Evolutionary conservation across 768 basidiomycete species (phyloP), one percentile per base, ranked within the genome.

Genomic region (Lactarius quietus): DNA sequence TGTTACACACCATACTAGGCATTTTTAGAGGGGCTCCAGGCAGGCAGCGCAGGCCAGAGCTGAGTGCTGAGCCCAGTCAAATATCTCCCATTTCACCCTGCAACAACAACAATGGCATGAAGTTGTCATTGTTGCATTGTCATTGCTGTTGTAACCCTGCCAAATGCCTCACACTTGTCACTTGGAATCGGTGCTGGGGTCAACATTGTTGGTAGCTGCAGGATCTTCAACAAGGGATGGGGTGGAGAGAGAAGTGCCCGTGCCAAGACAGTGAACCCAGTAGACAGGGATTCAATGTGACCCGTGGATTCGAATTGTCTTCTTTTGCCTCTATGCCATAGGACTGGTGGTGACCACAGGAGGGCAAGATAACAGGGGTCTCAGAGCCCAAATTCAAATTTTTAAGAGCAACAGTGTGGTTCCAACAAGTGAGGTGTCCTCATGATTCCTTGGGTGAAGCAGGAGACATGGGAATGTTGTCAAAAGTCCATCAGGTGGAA

Each of bases 231-330:
- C 56, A 38, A 70, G 59, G 33, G 65, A 62, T n/a, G 72, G 56
- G 59, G 77, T 82, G 15, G 84, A 84, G 14, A 84, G 86, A 18
- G 80, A 79, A 1, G 81, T 77, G n/a, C 82, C 84, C 1, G 83
- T 78, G 31, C 85, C 83, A 36, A 88, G 76, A 38, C 82, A 79
- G 41, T 74, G 78, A 2, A 77, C 78, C 85, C 83, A 87, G 35
- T 80, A 77, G 8, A 77, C 75, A 48, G 72, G 74, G 65, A 83
- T 69, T 26, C 72, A 69, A 52, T 69, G 74, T 15, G 57, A 43
- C 10, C 45, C 60, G 8, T 61, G 61, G 63, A 83, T 76, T 38
- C 79, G 77, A 57, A 78, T 75, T 36, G 75, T 78, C 71, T 76
- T 81, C 71, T 72, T 72, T 41, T n/a, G n/a, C n/a, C n/a, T n/a